Evolutionary conservation across 345 rosid species (phyloP).

Genomic region (Citropsis articulata): DNA sequence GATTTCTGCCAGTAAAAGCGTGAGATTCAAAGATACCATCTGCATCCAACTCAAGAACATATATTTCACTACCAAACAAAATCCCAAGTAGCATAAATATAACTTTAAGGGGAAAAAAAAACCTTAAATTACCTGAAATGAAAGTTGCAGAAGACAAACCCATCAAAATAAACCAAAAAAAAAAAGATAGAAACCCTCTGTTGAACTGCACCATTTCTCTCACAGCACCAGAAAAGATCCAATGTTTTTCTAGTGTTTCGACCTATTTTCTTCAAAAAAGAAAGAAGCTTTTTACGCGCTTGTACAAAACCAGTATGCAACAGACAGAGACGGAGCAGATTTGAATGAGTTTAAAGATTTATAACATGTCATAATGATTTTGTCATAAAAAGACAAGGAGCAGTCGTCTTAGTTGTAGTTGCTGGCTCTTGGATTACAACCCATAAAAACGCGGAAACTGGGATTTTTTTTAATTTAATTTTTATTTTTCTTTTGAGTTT

Average conservation of each 20-base stretch:
- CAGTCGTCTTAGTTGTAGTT: neutral
- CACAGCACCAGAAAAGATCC: neutral
- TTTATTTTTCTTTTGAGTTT: neutral
- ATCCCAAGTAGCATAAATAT: neutral
- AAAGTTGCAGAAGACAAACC: constrained; percentile 32
- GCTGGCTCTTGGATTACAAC: neutral
- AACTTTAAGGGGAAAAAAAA: neutral
- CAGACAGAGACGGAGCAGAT: neutral
- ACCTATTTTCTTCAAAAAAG: neutral
- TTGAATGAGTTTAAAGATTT: neutral
- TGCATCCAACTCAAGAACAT: constrained; percentile 27
- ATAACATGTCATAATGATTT: neutral
- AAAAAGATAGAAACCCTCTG: constrained; percentile 13
- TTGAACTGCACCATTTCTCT: constrained; percentile 25
- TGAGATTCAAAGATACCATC: constrained; percentile 44
- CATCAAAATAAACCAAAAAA: constrained; percentile 27
- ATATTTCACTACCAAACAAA: neutral
- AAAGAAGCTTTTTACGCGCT: neutral
- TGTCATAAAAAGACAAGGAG: neutral
- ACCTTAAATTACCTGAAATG: constrained; percentile 35
- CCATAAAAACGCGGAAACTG: constrained; percentile 2
- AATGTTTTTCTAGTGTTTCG: neutral
- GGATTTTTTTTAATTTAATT: neutral
- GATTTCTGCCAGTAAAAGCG: constrained; percentile 44
- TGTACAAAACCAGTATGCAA: neutral